These are phyloP conservation scores for Ganoderma lingzhi DNA, from an alignment of 1,284 basidiomycete species.

Conservation along the genomic window DNA sequence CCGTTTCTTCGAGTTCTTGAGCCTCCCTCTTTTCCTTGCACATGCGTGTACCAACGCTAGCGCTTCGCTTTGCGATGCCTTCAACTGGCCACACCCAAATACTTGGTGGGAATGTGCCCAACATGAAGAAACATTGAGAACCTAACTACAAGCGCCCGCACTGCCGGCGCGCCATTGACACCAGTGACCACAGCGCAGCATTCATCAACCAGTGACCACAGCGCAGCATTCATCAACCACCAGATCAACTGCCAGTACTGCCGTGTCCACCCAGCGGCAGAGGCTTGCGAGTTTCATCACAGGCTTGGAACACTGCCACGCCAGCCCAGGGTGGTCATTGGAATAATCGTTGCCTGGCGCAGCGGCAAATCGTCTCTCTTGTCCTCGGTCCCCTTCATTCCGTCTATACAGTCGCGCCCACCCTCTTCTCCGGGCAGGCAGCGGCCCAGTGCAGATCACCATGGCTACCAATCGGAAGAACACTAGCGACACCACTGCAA, in stretches of 20 bases:
- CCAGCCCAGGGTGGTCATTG: neutral
- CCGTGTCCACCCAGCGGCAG: neutral
- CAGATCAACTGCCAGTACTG: neutral
- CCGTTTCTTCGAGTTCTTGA: too few species aligned
- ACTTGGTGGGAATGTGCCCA: too few species aligned
- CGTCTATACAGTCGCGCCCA: neutral
- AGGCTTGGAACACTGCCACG: conserved; percentile 1
- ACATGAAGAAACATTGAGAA: too few species aligned
- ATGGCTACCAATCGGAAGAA: conserved; percentile 49
- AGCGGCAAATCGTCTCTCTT: neutral
- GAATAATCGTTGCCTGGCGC: neutral
- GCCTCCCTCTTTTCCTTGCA: too few species aligned
- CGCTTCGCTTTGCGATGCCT: too few species aligned
- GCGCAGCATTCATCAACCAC: conserved; percentile 1
- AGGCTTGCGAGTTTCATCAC: neutral
- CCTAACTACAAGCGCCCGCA: neutral
- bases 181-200: neutral
- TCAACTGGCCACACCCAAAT: too few species aligned
- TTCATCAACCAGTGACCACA: neutral
- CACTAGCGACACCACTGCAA: conserved; percentile 29
- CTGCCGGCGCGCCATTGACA: neutral
- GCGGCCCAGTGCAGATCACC: neutral
- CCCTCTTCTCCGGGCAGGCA: neutral
- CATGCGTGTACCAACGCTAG: too few species aligned
- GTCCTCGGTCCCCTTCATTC: neutral